Evolutionary conservation across 2,329 filamentous ascomycete species (phyloP).

Genomic region (Penicillium decumbens): DNA sequence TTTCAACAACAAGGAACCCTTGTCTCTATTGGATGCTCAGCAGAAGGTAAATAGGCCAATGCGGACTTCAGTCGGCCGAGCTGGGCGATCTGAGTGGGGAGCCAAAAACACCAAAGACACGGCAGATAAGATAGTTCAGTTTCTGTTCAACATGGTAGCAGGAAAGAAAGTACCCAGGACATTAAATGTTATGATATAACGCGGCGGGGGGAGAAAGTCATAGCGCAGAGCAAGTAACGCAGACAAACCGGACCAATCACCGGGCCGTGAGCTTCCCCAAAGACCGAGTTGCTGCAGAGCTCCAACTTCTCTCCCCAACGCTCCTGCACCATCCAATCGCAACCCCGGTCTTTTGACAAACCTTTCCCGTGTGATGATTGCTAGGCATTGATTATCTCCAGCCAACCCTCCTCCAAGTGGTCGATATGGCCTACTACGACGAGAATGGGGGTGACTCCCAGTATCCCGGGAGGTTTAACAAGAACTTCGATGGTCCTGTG

Average conservation of each 20-base stretch:
- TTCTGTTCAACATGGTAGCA: neutral
- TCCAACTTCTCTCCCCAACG: constrained; percentile 11
- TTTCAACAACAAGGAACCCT: constrained; percentile 6
- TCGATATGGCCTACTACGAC: constrained; percentile 39
- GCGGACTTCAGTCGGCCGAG: neutral
- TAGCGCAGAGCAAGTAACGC: constrained; percentile 9
- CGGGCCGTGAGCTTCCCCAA: constrained; percentile 5
- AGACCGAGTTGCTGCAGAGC: constrained; percentile 9
- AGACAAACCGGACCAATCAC: constrained; percentile 18
- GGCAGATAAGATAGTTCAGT: neutral
- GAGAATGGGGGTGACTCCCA: constrained; percentile 35
- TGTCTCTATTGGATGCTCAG: neutral
- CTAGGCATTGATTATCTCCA: neutral
- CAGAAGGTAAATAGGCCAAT: neutral
- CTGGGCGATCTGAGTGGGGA: neutral
- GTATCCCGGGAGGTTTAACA: constrained; percentile 28
- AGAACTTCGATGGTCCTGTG: constrained; percentile 33
- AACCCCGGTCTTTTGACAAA: neutral
- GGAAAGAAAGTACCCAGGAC: neutral
- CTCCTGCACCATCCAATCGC: constrained; percentile 3
- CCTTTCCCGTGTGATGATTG: constrained; percentile 1
- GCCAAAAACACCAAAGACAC: neutral
- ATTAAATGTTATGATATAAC: constrained; percentile 1
- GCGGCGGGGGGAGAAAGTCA: constrained; percentile 7
- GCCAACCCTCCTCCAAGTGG: neutral